Base-by-base conservation (phyloP, 2,329 filamentous ascomycete species). In the Colletotrichum liriopes region DNA sequence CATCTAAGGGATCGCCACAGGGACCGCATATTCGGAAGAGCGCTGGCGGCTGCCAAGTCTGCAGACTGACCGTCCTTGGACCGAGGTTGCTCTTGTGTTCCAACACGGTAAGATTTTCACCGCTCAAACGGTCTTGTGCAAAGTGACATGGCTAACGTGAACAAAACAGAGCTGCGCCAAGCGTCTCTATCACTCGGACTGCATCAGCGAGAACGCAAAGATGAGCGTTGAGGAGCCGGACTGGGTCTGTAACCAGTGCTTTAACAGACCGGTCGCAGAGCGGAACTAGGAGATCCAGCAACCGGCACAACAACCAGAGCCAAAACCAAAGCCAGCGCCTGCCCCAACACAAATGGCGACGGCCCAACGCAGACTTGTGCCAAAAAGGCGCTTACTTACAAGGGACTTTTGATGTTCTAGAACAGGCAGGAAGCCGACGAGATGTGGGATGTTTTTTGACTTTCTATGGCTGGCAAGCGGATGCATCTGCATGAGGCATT, bases 131-230 rank as follows among this genome's bases (percentile, higher is more conserved):
- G 12, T 18, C 12, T 37, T 32, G 20, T 56, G 35, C 35, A 39
- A 26, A 47, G 37, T 6, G 14, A 7, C n/a, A 18, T 58, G 12
- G 45, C 63, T 66, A 29, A 66, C 20, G 23, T 39, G 52, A 41
- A 58, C 16, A 32, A 59, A 60, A 69, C 49, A 89, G 86, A 68
- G 76, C 52, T 88, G 86, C 72, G 67, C 76, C 6, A 80, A 77
- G 9, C 84, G 86, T 3, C 76, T 88, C 1, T 89, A 88, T 68
- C 88, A 90, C 74, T 81, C 81, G 39, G 79, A 82, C 58, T 90
- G 88, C 75, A 82, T 87, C 43, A 77, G 72, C 61, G 60, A 70
- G 29, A 74, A 65, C 66, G 74, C 72, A 32, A 73, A 70, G 43
- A 65, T 65, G 62, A 67, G 47, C 47, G 65, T 83, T 78, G 74